These are phyloP conservation scores for Pterocarpus santalinus DNA, from an alignment of 306 rosid genomes.

Conservation along the genomic window DNA sequence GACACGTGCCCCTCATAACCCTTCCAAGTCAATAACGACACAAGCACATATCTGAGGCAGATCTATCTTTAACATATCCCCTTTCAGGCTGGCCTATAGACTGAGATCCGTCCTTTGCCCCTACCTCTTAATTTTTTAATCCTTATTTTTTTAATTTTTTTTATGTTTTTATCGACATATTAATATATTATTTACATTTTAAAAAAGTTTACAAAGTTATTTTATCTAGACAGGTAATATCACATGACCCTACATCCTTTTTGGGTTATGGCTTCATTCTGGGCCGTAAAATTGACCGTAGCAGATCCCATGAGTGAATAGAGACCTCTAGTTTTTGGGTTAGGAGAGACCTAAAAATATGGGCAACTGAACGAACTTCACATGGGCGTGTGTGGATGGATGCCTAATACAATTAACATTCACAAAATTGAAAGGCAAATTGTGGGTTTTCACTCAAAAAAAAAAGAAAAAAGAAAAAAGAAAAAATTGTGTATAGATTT, in stretches of 20 bases:
- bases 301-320: conserved; percentile 9
- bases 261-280: not conserved
- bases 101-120: not conserved
- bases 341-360: conserved; percentile 18
- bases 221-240: conserved; percentile 24
- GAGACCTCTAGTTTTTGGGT: conserved; percentile 48
- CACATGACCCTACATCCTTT: conserved; percentile 31
- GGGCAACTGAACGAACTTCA: conserved; percentile 43
- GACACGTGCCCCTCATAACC: conserved; percentile 42
- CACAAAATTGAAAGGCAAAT: not conserved
- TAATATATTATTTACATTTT: not conserved
- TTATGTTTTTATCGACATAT: not conserved
- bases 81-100: conserved; percentile 19
- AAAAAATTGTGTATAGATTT: not conserved
- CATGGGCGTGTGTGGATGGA: conserved; percentile 15
- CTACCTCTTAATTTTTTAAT: not conserved
- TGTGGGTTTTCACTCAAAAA: not conserved
- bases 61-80: conserved; percentile 32
- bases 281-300: conserved; percentile 8
- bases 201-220: not conserved
- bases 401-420: not conserved
- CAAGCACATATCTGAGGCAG: conserved; percentile 12
- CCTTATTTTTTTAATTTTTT: not conserved
- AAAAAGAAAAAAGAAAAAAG: not conserved
- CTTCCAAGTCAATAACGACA: conserved; percentile 38